Evolutionary conservation across 345 rosid genomes (phyloP), one percentile per base, ranked within the genome.

Genomic region (Rhodamnia argentea): DNA sequence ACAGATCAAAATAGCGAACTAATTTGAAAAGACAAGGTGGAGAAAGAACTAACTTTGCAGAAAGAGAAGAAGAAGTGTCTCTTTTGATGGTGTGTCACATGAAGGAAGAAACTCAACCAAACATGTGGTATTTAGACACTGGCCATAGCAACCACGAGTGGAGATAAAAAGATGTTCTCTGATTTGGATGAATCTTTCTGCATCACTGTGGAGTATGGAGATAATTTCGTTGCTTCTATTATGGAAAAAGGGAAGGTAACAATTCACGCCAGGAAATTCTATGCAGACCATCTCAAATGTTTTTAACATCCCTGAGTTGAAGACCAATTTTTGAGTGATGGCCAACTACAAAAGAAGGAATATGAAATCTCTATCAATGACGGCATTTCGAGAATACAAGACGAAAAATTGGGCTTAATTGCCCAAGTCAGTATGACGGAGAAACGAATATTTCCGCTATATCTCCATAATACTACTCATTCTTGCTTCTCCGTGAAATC

Each of bases 1-100:
- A 0, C 4, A 55, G 0, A 55, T 0, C 0, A 10, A 5, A 24
- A 58, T 58, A 15, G 5, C 0, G 3, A 58, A 58, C 62, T 58
- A 24, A 0, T 0, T 57, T 57, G 62, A 24, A 57, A 24, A 57
- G 27, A 57, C 62, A 24, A 58, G 26, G 15, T 58, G 62, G 29
- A 26, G 14, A 55, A 55, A 55, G 24, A 55, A 55, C 10, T 20
- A 20, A 26, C 29, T n/a, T 58, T 5, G 0, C 0, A 11, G n/a
- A 26, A 58, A 58, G 26, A 26, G 7, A 52, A 57, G 60, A 57
- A 57, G 27, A 57, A 57, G 27, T 5, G 15, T 57, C 62, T 58
- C 0, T 26, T 58, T 58, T 58, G 62, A 58, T 58, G 13, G 62
- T 11, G 1, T 58, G 62, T 11, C 29, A 24, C 13, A 7, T 24